Base-by-base conservation (phyloP, 176 grass and related monocot species). In the Juncus effusus region DNA sequence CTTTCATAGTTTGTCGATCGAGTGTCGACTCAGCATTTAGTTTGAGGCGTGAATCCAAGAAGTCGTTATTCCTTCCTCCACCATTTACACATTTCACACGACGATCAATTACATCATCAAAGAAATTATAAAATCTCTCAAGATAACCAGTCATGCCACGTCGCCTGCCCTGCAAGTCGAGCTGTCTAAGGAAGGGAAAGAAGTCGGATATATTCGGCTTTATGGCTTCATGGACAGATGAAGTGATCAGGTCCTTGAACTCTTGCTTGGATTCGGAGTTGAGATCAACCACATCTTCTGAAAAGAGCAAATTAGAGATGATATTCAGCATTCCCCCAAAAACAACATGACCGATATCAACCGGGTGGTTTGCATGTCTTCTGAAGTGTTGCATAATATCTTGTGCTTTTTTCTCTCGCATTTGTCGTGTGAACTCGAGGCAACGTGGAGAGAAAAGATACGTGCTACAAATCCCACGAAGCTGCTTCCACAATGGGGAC, bases 271-370 rank as follows among this genome's bases (percentile, higher is more conserved):
- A 52, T 2, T 35, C 16, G n/a, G 10, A 15, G 1, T 59, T 0
- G 7, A 82, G 2, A 52, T 82, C 74, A 56, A 13, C 69, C 0
- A 80, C 65, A 60, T 79, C 77, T 54, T 59, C 11, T 3, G 77
- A 79, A 45, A 79, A 72, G 56, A 81, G 61, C 4, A 77, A 11
- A 67, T 82, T 82, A 0, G 80, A 59, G 15, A 77, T 56, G 37
- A 82, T n/a, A 47, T 82, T 82, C n/a, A 82, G 80, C 6, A 82
- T 50, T 0, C 73, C 59, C 13, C 39, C 19, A 13, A 77, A 72
- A 16, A 82, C 59, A 50, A 14, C 66, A 40, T 68, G 52, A 51
- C 80, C 55, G 9, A 82, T 35, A 3, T 40, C 10, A 8, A 82
- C 19, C 1, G 74, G 64, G 19, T 0, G 11, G 40, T 47, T 47